phyloP scores from a whole-genome alignment of 2,329 filamentous ascomycete genomes.

The Fusarium sp. region DNA sequence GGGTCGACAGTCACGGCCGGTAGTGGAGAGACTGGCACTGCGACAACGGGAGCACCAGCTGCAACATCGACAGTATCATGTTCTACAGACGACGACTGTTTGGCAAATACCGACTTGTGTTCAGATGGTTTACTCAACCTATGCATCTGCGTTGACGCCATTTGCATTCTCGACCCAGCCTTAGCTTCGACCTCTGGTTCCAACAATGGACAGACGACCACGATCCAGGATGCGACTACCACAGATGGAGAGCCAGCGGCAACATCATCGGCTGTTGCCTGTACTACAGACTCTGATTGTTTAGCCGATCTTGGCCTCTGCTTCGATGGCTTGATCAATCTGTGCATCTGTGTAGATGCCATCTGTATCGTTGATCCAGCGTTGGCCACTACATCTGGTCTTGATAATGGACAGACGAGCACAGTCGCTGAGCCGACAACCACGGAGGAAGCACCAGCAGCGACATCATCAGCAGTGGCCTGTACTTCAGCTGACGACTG shows the following conservation, averaged over 20 bases:
- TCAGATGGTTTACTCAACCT: background rate
- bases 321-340: background rate
- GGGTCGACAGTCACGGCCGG: background rate
- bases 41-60: background rate
- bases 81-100: background rate
- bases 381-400: background rate
- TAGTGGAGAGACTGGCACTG: background rate
- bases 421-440: background rate
- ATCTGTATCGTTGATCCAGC: background rate
- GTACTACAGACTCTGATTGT: background rate
- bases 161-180: background rate
- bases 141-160: background rate
- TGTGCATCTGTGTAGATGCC: background rate
- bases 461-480: background rate
- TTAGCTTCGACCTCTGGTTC: background rate
- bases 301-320: background rate
- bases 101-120: background rate
- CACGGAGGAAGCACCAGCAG: background rate
- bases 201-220: background rate
- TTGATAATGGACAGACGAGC: background rate
- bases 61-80: background rate
- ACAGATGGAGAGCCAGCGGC: background rate
- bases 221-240: background rate
- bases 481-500: background rate
- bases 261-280: background rate